Evolutionary conservation across 305 asterid genomes (phyloP).

Genomic region (Lippia alba): DNA sequence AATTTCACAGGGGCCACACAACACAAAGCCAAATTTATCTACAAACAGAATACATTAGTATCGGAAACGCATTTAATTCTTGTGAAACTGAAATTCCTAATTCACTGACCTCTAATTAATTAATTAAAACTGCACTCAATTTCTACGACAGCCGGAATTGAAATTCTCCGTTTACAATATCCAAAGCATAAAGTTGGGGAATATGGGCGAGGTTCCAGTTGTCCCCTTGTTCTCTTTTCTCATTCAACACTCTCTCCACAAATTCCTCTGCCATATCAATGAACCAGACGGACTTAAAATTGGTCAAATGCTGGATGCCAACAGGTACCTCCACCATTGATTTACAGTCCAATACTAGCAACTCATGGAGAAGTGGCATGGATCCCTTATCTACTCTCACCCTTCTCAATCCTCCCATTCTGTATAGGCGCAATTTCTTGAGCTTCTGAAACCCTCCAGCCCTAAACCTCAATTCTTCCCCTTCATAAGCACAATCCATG

Average conservation of each 20-base stretch:
- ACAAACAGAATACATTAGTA: no score
- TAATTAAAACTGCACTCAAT: neutral
- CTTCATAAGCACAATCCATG: conserved; percentile 29
- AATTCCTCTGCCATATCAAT: conserved; percentile 26
- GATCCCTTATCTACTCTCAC: conserved; percentile 38
- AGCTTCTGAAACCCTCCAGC: conserved; percentile 34
- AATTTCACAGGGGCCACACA: no score
- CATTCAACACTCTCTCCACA: neutral
- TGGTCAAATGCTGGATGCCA: conserved; percentile 34
- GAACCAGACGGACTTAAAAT: neutral
- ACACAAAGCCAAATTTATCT: no score
- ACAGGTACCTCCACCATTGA: conserved; percentile 24
- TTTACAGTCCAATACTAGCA: conserved; percentile 1
- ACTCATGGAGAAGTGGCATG: conserved; percentile 30
- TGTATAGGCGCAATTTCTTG: neutral
- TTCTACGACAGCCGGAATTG: neutral
- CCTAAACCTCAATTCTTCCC: conserved; percentile 32
- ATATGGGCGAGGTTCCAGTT: conserved; percentile 23
- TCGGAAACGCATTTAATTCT: no score
- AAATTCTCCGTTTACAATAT: neutral
- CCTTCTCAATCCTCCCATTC: conserved; percentile 14
- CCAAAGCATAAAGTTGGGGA: neutral
- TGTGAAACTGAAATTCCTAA: no score
- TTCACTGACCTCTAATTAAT: no score
- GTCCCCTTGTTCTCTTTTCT: conserved; percentile 14